Evolutionary conservation across 768 basidiomycete species (phyloP), one percentile per base, ranked within the genome.

Genomic region (Leucogyrophana mollusca): DNA sequence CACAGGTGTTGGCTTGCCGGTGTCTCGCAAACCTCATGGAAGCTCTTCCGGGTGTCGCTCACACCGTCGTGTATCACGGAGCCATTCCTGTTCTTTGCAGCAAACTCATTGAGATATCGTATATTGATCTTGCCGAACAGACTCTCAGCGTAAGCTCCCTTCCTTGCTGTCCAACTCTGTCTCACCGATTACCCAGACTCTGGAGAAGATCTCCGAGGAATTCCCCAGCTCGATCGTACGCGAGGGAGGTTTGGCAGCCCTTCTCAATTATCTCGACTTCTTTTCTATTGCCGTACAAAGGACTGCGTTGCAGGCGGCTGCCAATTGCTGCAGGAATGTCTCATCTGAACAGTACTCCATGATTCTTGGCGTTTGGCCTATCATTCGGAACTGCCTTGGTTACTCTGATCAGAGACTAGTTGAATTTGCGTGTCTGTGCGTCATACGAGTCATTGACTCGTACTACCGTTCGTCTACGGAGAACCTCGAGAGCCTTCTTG

Each of bases 11-110:
- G 38, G 96, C 96, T 22, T 97, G 94, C 67, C 79, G 96, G 52
- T 99, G 96, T 63, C 74, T 99, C 43, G 95, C 94, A 39, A 98
- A 99, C 65, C 76, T 99, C 45, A 94, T 98, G 92, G 96, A 98
- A 66, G 95, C 94, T n/a, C 76, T 98, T 17, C 96, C 96, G 14
- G 94, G 94, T 20, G 88, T 93, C 34, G 92, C 93, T n/a, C 94
- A 97, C 61, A 94, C 92, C 36, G 86, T 99, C 56, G 95, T 98
- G 32, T 91, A 96, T 64, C 90, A 95, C 58, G 95, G 95, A n/a
- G 96, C 95, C 14, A 94, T 99, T 47, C 94, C 94, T 14, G 93
- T 95, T 24, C 78, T 99, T 38, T 98, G 95, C 79, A 89, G 89
- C 79, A 98, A 99, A 66, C 72, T 99, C 50, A 83, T 92, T 63